Evolutionary conservation across 495 filamentous ascomycete genomes (phyloP).

Genomic region (Tuber indicum): DNA sequence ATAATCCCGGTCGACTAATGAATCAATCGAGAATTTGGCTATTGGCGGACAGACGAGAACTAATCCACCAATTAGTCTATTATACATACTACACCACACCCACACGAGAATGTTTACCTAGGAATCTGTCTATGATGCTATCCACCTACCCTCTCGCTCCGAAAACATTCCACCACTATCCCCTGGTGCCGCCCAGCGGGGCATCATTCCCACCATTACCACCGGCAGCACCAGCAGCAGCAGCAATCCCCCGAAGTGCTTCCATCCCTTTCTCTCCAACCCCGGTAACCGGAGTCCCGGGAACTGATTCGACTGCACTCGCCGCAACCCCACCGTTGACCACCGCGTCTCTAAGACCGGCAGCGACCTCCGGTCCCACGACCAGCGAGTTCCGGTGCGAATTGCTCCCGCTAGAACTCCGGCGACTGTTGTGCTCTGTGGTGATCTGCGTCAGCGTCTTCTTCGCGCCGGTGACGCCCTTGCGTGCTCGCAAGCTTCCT

Average conservation of each 20-base stretch:
- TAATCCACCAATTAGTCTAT: neutral
- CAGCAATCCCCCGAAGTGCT: constrained; percentile 20
- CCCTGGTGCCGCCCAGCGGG: neutral
- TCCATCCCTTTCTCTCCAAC: constrained; percentile 8
- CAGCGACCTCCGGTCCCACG: constrained; percentile 18
- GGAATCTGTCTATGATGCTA: neutral
- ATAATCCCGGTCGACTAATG: neutral
- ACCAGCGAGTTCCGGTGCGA: constrained; percentile 22
- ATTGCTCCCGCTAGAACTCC: constrained; percentile 27
- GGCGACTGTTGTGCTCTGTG: constrained; percentile 31
- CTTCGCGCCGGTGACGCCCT: constrained; percentile 39
- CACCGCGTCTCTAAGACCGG: constrained; percentile 13
- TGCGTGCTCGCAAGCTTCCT: constrained; percentile 45
- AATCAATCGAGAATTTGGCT: neutral
- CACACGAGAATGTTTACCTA: constrained; percentile 16
- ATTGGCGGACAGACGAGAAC: neutral
- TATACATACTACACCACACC: neutral
- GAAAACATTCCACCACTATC: constrained; percentile 12
- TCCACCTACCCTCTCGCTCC: neutral
- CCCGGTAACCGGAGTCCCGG: neutral
- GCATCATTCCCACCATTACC: constrained; percentile 13
- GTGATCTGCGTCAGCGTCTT: constrained; percentile 37
- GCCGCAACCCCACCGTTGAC: neutral
- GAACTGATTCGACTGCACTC: constrained; percentile 12
- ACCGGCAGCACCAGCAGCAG: constrained; percentile 10